Evolutionary conservation across 768 basidiomycete species (phyloP), one percentile per base, ranked within the genome.

Genomic region (Lepiota venenata): DNA sequence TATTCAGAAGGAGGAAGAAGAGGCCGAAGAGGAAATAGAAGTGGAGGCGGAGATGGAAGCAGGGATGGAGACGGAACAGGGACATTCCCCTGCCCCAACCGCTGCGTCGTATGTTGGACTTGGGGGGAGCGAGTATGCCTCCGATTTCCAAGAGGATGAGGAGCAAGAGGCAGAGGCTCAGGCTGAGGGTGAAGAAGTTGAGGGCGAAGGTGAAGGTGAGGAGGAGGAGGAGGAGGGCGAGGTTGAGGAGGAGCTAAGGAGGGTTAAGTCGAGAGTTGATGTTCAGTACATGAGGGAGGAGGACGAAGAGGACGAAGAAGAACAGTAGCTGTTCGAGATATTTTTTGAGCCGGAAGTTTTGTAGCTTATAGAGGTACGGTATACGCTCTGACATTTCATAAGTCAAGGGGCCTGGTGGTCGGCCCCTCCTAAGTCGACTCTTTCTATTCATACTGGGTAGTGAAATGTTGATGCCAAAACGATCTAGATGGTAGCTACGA

Each of bases 101-200:
- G 71, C 70, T 37, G 69, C 71, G 11, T 83, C 83, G 20, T 78
- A 74, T 53, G 71, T 72, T 12, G 82, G 47, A 11, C 39, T 12
- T 22, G 53, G 46, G 1, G 53, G 53, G 18, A 55, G 46, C 22
- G 53, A 55, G n/a, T 55, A 55, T 41, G 46, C 47, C 3, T 55
- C 53, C 2, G 46, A 83, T 52, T 61, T 69, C 36, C 75, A 70
- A 25, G 78, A 77, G 35, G 71, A 68, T 12, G 76, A 77, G 60
- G 84, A 81, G 56, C 83, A 77, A 22, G 83, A 84, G 54, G 81
- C 79, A 48, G 80, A 83, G 0, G 32, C 32, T 7, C 83, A 84
- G 54, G 81, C 79, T 49, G 80, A 83, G 0, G 32, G 4, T 7
- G 83, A 82, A 44, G 68, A 69, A 49, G 64, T 59, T 29, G 67